phyloP scores from a whole-genome alignment of 2,329 filamentous ascomycete genomes.

The Annulohypoxylon truncatum region DNA sequence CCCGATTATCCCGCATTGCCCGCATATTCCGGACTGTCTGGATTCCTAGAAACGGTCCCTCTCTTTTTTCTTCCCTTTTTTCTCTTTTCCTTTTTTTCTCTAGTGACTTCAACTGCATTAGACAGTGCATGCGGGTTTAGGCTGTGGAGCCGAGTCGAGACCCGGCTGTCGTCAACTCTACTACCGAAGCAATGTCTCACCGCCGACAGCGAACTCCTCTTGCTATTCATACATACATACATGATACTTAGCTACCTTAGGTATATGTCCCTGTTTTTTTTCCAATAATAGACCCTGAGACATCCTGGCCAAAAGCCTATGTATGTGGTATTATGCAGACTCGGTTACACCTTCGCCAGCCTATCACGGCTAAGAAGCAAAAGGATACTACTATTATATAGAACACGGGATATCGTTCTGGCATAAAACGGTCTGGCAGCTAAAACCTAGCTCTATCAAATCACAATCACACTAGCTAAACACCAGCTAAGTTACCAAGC shows the following conservation, averaged over 20 bases:
- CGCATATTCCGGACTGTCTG: background rate
- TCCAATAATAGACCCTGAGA: conserved; percentile 24
- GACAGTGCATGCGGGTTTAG: conserved; percentile 28
- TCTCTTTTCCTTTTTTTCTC: background rate
- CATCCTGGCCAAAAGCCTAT: conserved; percentile 10
- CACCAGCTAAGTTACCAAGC: background rate
- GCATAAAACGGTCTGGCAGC: conserved; percentile 34
- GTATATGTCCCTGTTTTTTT: conserved; percentile 5
- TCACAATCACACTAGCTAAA: background rate
- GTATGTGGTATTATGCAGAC: conserved; percentile 21
- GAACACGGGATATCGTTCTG: conserved; percentile 27
- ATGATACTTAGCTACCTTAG: background rate
- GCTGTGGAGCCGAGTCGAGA: conserved; percentile 33
- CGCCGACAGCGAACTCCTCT: conserved; percentile 29
- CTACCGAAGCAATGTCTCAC: conserved; percentile 36
- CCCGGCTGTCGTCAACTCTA: conserved; percentile 31
- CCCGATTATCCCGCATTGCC: conserved; percentile 10
- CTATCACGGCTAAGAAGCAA: background rate
- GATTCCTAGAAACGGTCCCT: background rate
- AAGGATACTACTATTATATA: background rate
- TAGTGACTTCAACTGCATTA: conserved; percentile 2
- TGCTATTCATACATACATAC: background rate
- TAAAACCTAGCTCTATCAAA: conserved; percentile 9
- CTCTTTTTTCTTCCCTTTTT: background rate
- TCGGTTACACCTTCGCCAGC: conserved; percentile 10